These are phyloP conservation scores for Fusarium udum DNA, from an alignment of 2,329 filamentous ascomycete species.

Conservation along the genomic window DNA sequence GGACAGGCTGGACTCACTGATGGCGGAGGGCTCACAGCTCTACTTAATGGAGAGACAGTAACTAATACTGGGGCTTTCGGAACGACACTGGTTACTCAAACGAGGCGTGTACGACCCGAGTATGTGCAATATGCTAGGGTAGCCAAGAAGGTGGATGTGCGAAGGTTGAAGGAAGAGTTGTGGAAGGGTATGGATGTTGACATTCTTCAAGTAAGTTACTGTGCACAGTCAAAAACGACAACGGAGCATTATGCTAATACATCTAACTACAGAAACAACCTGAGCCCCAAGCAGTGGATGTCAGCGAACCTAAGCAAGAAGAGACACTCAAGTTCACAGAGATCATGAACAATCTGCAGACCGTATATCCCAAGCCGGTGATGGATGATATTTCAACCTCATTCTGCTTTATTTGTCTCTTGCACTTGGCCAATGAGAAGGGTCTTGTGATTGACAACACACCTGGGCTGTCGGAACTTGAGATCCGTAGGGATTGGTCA, in stretches of 20 bases:
- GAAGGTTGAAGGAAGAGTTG: slow-evolving; percentile 74
- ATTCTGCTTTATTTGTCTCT: slow-evolving; percentile 89
- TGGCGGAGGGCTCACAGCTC: slow-evolving; percentile 59
- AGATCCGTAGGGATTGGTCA: slow-evolving; percentile 70
- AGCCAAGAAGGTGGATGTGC: slow-evolving; percentile 76
- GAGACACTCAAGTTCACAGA: slow-evolving; percentile 83
- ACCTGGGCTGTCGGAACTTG: slow-evolving; percentile 65
- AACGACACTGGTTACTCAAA: slow-evolving; percentile 74
- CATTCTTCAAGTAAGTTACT: slow-evolving; percentile 56
- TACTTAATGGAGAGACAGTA: slow-evolving; percentile 61
- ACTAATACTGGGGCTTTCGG: slow-evolving; percentile 65
- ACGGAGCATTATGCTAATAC: slow-evolving; percentile 17
- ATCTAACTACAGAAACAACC: slow-evolving; percentile 29
- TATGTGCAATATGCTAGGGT: slow-evolving; percentile 77
- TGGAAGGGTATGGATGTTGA: slow-evolving; percentile 74
- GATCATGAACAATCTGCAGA: slow-evolving; percentile 88
- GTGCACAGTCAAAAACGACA: not conserved
- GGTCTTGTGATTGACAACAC: slow-evolving; percentile 79
- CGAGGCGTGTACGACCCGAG: slow-evolving; percentile 69
- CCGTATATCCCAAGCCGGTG: slow-evolving; percentile 83
- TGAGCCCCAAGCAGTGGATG: slow-evolving; percentile 33
- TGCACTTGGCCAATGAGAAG: slow-evolving; percentile 94
- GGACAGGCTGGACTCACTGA: slow-evolving; percentile 58
- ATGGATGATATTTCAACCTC: slow-evolving; percentile 96
- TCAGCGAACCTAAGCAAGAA: slow-evolving; percentile 48